These are phyloP conservation scores for Primulina tabacum DNA, from an alignment of 257 asterid genomes.

Conservation along the genomic window DNA sequence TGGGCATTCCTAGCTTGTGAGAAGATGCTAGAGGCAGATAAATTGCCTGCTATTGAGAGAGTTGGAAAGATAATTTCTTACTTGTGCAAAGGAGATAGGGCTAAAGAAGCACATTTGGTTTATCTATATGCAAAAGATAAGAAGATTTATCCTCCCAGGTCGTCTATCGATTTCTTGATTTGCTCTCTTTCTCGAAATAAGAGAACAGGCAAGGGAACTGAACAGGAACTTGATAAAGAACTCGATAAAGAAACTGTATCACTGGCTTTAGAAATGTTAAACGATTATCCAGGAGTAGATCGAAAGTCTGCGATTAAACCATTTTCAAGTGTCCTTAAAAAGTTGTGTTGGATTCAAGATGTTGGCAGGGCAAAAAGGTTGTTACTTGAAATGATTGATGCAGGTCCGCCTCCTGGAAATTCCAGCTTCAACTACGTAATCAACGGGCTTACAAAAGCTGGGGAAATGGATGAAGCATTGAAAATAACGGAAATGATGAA, in stretches of 20 bases:
- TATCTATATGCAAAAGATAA: slow-evolving; percentile 68
- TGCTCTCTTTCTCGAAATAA: slow-evolving; percentile 47
- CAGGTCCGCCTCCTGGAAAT: slow-evolving; percentile 85
- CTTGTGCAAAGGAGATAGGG: slow-evolving; percentile 65
- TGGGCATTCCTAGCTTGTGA: slow-evolving; percentile 68
- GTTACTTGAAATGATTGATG: slow-evolving; percentile 63
- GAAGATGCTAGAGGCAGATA: slow-evolving; percentile 60
- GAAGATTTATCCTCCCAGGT: slow-evolving; percentile 38
- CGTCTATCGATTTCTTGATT: slow-evolving; percentile 48
- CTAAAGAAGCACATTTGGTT: slow-evolving; percentile 68
- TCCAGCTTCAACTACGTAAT: slow-evolving; percentile 59
- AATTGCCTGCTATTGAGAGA: slow-evolving; percentile 49
- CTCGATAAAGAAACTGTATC: slow-evolving; percentile 46
- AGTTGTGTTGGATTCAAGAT: slow-evolving; percentile 72
- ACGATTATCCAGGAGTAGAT: slow-evolving; percentile 44
- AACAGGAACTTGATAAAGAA: slow-evolving; percentile 32
- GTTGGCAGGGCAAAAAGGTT: slow-evolving; percentile 53
- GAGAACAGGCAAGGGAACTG: slow-evolving; percentile 31
- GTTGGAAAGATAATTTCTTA: slow-evolving; percentile 63
- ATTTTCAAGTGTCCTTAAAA: slow-evolving; percentile 54
- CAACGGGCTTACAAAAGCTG: slow-evolving; percentile 58
- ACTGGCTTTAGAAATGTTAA: slow-evolving; percentile 58
- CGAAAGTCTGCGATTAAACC: slow-evolving; percentile 54
- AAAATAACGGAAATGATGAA: slow-evolving; percentile 51
- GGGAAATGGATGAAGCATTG: slow-evolving; percentile 60